Evolutionary conservation across 208 protist genomes (phyloP), one percentile per base, ranked within the genome.

Genomic region (Strigomonas culicis): DNA sequence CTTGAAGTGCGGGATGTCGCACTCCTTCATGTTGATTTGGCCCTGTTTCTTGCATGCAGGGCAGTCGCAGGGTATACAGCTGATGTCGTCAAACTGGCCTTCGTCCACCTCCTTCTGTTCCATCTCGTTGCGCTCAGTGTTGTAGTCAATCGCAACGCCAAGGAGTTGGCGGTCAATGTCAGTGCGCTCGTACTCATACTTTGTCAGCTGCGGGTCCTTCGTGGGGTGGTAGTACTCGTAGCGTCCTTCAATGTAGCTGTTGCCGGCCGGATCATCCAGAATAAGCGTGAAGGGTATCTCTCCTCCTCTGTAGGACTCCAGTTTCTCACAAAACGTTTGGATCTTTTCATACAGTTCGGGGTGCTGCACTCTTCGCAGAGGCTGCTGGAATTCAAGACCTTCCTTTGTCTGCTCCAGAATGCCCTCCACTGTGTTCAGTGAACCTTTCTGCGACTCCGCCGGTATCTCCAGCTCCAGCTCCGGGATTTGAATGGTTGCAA

Each of bases 1-100:
- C 64, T 98, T 98, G 79, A 98, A 98, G 70, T 97, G 86, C 4
- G 97, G 97, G 47, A 98, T 98, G 32, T 96, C 72, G 41, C 80
- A 82, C 65, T 94, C 66, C 43, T 97, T 75, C 77, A 97, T 90
- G 59, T 83, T 84, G 44, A 95, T 81, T 27, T 78, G 61, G 21
- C 93, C 91, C 11, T 55, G 49, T 47, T 73, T 56, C 22, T 70
- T 60, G 74, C 93, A 97, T 21, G 86, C 85, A n/a, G 80, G 79
- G 74, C 93, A 97, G 34, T 74, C 75, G 34, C 76, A 90, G 59
- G 75, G 74, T 49, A 97, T 78, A 49, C 75, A 65, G 24, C 74
- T 72, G 28, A 93, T 77, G 21, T 88, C 88, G 31, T 82, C 75
- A 61, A 90, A 82, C 15, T 89, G 74, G 10, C 87, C 91, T 7